Evolutionary conservation across 148 eudicot genomes (phyloP).

Genomic region (Beta vulgaris): DNA sequence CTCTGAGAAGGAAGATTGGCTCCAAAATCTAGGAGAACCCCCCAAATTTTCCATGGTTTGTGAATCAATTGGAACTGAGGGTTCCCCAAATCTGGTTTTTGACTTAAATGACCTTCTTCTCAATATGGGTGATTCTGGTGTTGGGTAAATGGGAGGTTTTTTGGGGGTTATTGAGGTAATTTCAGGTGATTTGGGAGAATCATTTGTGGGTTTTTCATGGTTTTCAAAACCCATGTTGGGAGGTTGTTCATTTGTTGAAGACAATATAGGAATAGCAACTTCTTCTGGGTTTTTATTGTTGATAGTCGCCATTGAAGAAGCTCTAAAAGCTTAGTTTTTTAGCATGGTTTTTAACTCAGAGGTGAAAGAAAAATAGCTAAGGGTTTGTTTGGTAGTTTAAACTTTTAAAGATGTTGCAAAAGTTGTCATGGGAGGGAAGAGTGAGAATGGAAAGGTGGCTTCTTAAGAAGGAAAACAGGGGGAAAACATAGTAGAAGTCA

Average conservation of each 20-base stretch:
- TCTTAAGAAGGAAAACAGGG: not conserved
- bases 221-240: conserved; percentile 10
- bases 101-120: conserved; percentile 40
- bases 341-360: not conserved
- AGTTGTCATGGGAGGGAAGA: not conserved
- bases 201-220: conserved; percentile 10
- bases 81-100: conserved; percentile 78
- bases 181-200: conserved; percentile 40
- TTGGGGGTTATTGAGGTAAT: conserved; percentile 35
- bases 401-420: not conserved
- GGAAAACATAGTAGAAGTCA: not conserved
- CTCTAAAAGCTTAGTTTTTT: not conserved
- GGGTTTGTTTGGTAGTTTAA: not conserved
- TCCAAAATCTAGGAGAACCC: conserved; percentile 12
- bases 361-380: not conserved
- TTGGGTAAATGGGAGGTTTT: conserved; percentile 52
- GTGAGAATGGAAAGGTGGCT: conserved; percentile 12
- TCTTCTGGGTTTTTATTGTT: conserved; percentile 21
- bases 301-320: conserved; percentile 19
- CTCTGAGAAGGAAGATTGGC: conserved; percentile 24
- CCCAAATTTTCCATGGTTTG: conserved; percentile 22
- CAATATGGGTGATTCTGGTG: conserved; percentile 28
- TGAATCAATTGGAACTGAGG: conserved; percentile 38
- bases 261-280: conserved; percentile 25
- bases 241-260: conserved; percentile 6